Base-by-base conservation (phyloP, 805 yeast genomes). In the Hanseniaspora clermontiae region DNA sequence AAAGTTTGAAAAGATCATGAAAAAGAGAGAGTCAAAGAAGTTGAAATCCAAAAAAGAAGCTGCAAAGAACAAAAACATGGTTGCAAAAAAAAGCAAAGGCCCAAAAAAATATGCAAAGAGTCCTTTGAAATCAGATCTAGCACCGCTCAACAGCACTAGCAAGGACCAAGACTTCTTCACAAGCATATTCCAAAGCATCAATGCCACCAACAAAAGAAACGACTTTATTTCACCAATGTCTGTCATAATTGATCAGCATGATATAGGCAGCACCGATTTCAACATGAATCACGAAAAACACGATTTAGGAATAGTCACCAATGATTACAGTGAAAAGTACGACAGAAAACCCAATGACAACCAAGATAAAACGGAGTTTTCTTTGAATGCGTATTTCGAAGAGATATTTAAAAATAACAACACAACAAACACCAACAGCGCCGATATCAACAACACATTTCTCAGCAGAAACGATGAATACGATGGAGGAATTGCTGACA, bases 1-100 rank as follows among this genome's bases (percentile, higher is more conserved):
- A 0, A 58, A 66, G 32, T 61, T 61, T 57, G 56, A 63, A 52
- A 49, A 66, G 59, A 63, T 62, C 52, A 40, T 61, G 53, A 61
- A 58, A 55, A 63, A 59, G 48, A 61, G 57, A 51, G 57, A 59
- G 52, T 58, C 58, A 51, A 58, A 58, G 55, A 50, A 54, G 55
- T 57, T 60, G 24, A 38, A 38, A 20, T 7, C 37, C 10, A 34
- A 49, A 14, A 42, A 17, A 40, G 37, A 40, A 38, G 53, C 32
- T 48, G 43, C 39, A 38, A 24, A 31, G 15, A 57, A 19, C 3
- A 55, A 51, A 34, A 46, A 10, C 11, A 1, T 17, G 5, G n/a
- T 12, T 12, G 29, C 49, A 1, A 45, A 20, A 53, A 46, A 38
- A 11, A 39, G 27, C 19, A 36, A 15, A 34, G 36, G 27, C 9